phyloP scores from a whole-genome alignment of 495 filamentous ascomycete species.

The Penicillium ochrochloron region DNA sequence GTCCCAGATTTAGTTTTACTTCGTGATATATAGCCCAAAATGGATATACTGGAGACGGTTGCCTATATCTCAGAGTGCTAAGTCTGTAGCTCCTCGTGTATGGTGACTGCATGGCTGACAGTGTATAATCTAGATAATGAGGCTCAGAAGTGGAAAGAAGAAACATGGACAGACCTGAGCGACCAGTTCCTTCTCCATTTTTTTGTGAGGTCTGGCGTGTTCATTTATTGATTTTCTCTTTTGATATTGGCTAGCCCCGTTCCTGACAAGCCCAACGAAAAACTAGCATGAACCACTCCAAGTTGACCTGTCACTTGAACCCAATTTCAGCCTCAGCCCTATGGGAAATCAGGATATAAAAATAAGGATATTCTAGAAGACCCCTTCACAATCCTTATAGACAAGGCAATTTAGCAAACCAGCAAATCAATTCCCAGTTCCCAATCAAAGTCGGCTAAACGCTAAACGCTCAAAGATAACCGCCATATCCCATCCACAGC shows the following conservation, averaged over 20 bases:
- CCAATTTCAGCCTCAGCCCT: slow-evolving; percentile 24
- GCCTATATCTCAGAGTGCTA: background rate
- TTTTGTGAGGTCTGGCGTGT: background rate
- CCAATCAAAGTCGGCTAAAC: background rate
- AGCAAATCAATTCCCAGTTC: background rate
- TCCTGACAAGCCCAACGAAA: slow-evolving; percentile 3
- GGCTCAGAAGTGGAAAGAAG: background rate
- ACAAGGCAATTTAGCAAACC: background rate
- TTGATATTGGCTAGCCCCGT: background rate
- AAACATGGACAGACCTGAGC: background rate
- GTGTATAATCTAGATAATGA: background rate
- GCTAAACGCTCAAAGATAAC: background rate
- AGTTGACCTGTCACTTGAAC: slow-evolving; percentile 12
- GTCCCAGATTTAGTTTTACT: background rate
- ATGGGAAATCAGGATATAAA: slow-evolving; percentile 8
- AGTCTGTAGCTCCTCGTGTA: background rate
- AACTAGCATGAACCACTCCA: background rate
- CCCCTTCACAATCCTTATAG: background rate
- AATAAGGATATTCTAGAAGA: background rate
- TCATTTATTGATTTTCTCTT: background rate
- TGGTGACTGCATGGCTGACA: background rate
- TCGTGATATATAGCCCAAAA: background rate
- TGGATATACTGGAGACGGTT: background rate
- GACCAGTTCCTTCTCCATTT: too few species aligned
- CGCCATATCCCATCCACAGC: background rate